Evolutionary conservation across 768 basidiomycete species (phyloP).

Genomic region (Candolleomyces eurysporus): DNA sequence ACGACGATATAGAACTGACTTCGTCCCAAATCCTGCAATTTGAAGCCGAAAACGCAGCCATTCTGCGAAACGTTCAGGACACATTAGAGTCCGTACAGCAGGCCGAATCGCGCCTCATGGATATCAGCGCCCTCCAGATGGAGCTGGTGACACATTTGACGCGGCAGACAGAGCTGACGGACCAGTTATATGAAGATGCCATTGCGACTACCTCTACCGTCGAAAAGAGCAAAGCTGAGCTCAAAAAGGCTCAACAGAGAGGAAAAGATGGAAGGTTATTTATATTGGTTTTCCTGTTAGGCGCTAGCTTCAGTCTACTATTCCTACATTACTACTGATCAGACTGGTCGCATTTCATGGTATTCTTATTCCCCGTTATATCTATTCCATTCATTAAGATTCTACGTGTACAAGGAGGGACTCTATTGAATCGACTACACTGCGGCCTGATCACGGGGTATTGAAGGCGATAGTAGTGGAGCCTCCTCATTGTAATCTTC

Average conservation of each 20-base stretch:
- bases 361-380: slow-evolving; percentile 5
- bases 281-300: slow-evolving; percentile 87
- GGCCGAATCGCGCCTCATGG: slow-evolving; percentile 88
- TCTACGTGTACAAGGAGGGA: slow-evolving; percentile 13
- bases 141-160: slow-evolving; percentile 87
- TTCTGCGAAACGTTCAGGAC: slow-evolving; percentile 81
- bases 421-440: background rate
- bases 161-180: slow-evolving; percentile 87
- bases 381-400: slow-evolving; percentile 15
- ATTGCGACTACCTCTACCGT: slow-evolving; percentile 83
- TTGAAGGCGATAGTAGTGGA: slow-evolving; percentile 45
- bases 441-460: background rate
- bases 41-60: slow-evolving; percentile 86
- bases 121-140: slow-evolving; percentile 91
- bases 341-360: background rate
- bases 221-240: slow-evolving; percentile 86
- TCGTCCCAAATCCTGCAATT: slow-evolving; percentile 90
- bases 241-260: slow-evolving; percentile 84
- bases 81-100: slow-evolving; percentile 87
- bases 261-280: slow-evolving; percentile 87
- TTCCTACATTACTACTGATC: slow-evolving; percentile 89
- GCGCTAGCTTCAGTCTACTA: slow-evolving; percentile 85
- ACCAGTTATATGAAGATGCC: slow-evolving; percentile 93
- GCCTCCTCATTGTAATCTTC: slow-evolving; percentile 62
- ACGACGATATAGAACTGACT: slow-evolving; percentile 81